Percentiles rank a stretch among this genome's conserved stretches.
phyloP scores from a whole-genome alignment of 1,139 yeast species.

The Debaryomyces fabryi region DNA sequence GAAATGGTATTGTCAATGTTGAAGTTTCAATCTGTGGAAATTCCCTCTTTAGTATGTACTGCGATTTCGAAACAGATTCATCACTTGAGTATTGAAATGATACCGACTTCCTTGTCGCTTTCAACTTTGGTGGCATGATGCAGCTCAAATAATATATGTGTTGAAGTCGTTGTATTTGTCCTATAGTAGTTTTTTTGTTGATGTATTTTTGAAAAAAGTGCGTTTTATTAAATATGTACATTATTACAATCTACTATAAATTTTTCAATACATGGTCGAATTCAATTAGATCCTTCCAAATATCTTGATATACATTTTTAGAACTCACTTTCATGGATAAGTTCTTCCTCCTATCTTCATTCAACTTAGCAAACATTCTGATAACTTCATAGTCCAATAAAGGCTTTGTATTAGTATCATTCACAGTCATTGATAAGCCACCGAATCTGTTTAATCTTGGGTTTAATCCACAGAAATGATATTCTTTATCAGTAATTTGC shows the following conservation, averaged over 20 bases:
- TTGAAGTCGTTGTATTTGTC: background rate
- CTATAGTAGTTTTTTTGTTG: background rate
- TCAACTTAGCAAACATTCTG: constrained; percentile 53
- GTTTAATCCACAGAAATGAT: constrained; percentile 77
- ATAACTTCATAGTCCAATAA: constrained; percentile 64
- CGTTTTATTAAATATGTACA: background rate
- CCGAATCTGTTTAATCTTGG: constrained; percentile 72
- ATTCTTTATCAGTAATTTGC: constrained; percentile 77
- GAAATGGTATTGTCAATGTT: constrained; percentile 49
- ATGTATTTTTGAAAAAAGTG: constrained; percentile 1
- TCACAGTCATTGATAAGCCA: constrained; percentile 39
- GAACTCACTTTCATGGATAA: constrained; percentile 61
- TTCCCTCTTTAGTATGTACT: background rate
- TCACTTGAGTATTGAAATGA: constrained; percentile 10
- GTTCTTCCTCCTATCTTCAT: constrained; percentile 56
- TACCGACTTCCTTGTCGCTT: constrained; percentile 10
- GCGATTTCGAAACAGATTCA: constrained; percentile 3
- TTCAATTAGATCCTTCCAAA: constrained; percentile 70
- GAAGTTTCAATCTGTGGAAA: constrained; percentile 26
- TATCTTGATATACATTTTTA: constrained; percentile 53
- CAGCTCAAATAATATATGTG: background rate
- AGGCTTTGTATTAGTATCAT: constrained; percentile 51
- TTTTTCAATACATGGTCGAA: constrained; percentile 42
- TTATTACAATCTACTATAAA: constrained; percentile 18
- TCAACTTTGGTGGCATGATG: constrained; percentile 7